phyloP scores from a whole-genome alignment of 805 yeast species.

The Saturnispora halmiae region DNA sequence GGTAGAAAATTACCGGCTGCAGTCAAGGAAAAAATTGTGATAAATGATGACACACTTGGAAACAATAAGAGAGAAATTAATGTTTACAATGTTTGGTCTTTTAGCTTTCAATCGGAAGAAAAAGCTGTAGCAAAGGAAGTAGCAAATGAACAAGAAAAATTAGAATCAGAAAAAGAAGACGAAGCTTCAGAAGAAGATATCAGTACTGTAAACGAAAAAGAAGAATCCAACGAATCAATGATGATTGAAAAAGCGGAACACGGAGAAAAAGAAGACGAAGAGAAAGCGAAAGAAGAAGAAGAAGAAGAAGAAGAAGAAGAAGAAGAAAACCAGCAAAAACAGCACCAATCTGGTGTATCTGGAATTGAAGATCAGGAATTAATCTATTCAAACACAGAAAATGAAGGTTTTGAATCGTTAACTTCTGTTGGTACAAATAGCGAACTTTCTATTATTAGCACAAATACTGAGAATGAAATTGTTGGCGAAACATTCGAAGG shows the following conservation, averaged over 20 bases:
- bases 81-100: conserved; percentile 32
- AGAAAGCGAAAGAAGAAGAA: neutral
- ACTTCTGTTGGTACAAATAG: conserved; percentile 3
- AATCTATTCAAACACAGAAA: neutral
- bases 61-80: conserved; percentile 26
- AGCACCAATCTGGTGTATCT: neutral
- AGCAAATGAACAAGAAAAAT: neutral
- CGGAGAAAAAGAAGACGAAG: neutral
- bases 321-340: too few relatives aligned
- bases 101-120: conserved; percentile 13
- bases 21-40: conserved; percentile 37
- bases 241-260: too few relatives aligned
- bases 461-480: conserved; percentile 6
- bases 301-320: conserved; percentile 1
- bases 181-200: conserved; percentile 1
- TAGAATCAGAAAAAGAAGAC: neutral
- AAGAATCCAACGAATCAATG: neutral
- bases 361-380: neutral
- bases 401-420: neutral
- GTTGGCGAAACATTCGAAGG: neutral
- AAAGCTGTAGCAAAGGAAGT: neutral
- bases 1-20: conserved; percentile 60
- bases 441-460: conserved; percentile 5
- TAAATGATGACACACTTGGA: conserved; percentile 27
- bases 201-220: neutral